phyloP scores from a whole-genome alignment of 352 stramenopile genomes.

The Pythium periplocum region DNA sequence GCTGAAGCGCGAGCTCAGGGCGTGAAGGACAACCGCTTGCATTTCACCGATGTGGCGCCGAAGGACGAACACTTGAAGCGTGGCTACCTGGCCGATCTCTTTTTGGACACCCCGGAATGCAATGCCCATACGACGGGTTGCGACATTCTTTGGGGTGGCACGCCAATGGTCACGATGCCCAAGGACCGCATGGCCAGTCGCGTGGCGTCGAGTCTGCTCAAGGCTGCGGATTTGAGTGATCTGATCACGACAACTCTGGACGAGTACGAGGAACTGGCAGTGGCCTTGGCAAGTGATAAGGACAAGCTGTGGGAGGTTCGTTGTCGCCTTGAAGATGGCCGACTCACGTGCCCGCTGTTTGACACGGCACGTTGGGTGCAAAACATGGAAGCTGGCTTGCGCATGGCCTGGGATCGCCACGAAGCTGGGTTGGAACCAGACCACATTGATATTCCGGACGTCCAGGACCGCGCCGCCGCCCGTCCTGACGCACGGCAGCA shows the following conservation, averaged over 20 bases:
- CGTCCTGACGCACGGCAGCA: too few species aligned
- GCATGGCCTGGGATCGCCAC: conserved; percentile 66
- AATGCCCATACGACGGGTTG: conserved; percentile 91
- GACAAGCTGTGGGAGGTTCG: conserved; percentile 79
- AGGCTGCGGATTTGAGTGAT: conserved; percentile 70
- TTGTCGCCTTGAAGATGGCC: conserved; percentile 59
- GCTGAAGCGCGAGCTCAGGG: conserved; percentile 73
- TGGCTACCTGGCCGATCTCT: conserved; percentile 87
- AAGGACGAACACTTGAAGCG: conserved; percentile 91
- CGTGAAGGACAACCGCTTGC: conserved; percentile 55
- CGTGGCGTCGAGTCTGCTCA: conserved; percentile 85
- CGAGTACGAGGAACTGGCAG: conserved; percentile 90
- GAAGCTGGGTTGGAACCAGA: conserved; percentile 57
- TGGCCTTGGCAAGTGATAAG: conserved; percentile 84
- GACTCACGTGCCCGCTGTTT: conserved; percentile 68
- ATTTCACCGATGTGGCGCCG: conserved; percentile 83
- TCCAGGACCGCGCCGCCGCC: conserved; percentile 29
- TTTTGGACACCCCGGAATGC: conserved; percentile 89
- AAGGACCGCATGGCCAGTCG: conserved; percentile 89
- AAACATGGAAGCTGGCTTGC: conserved; percentile 81
- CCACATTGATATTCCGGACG: conserved; percentile 80
- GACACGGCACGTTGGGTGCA: conserved; percentile 75
- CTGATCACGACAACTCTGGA: conserved; percentile 70
- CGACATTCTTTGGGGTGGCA: conserved; percentile 90
- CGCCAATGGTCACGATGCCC: conserved; percentile 87